phyloP scores from a whole-genome alignment of 2,329 filamentous ascomycete genomes.

The Lecanosticta acicola region DNA sequence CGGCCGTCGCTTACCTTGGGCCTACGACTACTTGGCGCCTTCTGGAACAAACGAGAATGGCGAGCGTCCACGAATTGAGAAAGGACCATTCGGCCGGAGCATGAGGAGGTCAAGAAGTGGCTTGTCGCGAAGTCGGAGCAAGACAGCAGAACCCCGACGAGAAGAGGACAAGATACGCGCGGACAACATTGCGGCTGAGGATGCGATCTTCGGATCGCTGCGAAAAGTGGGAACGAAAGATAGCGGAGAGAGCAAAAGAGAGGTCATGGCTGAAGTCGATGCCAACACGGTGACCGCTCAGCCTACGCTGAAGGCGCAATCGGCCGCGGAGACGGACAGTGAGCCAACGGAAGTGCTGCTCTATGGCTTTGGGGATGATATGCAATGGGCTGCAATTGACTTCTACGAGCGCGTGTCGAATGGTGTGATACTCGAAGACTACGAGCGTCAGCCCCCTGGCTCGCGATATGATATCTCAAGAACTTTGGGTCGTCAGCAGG shows the following conservation, averaged over 20 bases:
- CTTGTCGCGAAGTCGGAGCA: conserved; percentile 27
- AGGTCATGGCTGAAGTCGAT: conserved; percentile 27
- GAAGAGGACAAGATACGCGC: conserved; percentile 50
- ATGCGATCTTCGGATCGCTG: conserved; percentile 41
- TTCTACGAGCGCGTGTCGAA: conserved; percentile 78
- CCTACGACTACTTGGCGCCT: conserved; percentile 40
- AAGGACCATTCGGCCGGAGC: conserved; percentile 55
- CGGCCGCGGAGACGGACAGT: conserved; percentile 35
- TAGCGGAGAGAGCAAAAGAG: conserved; percentile 20
- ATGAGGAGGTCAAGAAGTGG: conserved; percentile 39
- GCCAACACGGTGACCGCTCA: conserved; percentile 16
- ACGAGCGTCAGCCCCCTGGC: conserved; percentile 74
- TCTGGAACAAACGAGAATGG: conserved; percentile 7
- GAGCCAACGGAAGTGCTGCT: conserved; percentile 71
- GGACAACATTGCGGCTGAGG: conserved; percentile 42
- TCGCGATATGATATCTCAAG: conserved; percentile 70
- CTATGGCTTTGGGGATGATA: conserved; percentile 68
- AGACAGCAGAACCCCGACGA: conserved; percentile 54
- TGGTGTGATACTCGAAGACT: conserved; percentile 86
- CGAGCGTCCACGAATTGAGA: conserved; percentile 49
- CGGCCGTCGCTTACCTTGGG: conserved; percentile 59
- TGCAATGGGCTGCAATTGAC: conserved; percentile 76
- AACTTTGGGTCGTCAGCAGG: conserved; percentile 64
- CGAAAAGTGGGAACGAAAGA: conserved; percentile 26
- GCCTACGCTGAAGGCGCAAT: conserved; percentile 10